Conservation (phyloP, 257 asterid species). For the Parsonsia alboflavescens region DNA sequence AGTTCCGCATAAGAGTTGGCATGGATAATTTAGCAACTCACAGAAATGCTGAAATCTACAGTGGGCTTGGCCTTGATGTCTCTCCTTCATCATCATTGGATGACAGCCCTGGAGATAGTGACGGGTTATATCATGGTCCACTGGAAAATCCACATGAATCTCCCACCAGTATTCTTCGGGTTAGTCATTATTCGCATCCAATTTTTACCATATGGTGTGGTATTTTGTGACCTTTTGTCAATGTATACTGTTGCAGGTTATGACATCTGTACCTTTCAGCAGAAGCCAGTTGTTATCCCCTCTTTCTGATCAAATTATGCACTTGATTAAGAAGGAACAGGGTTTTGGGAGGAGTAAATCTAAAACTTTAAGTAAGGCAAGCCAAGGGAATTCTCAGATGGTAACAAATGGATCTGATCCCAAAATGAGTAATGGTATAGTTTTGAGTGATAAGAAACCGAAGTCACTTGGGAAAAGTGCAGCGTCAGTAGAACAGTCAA, state of each 20-base stretch:
- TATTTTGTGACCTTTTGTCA: slow-evolving; percentile 13
- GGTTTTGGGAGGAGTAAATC: slow-evolving; percentile 40
- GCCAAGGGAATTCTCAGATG: slow-evolving; percentile 31
- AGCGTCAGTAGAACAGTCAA: slow-evolving; percentile 23
- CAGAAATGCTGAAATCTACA: slow-evolving; percentile 80
- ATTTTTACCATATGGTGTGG: not conserved
- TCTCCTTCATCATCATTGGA: slow-evolving; percentile 88
- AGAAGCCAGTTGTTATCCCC: slow-evolving; percentile 65
- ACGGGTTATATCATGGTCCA: slow-evolving; percentile 39
- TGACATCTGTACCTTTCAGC: slow-evolving; percentile 59
- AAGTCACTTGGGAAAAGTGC: slow-evolving; percentile 34
- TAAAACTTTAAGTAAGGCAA: slow-evolving; percentile 29
- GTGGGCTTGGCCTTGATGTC: slow-evolving; percentile 91
- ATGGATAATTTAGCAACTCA: slow-evolving; percentile 56
- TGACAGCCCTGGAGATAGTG: slow-evolving; percentile 61
- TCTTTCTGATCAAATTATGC: slow-evolving; percentile 55
- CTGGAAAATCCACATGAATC: slow-evolving; percentile 56
- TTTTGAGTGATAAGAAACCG: slow-evolving; percentile 35
- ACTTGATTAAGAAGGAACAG: slow-evolving; percentile 41
- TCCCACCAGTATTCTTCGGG: slow-evolving; percentile 93
- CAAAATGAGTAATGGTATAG: slow-evolving; percentile 41
- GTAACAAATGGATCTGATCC: slow-evolving; percentile 47
- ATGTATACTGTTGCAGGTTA: slow-evolving; percentile 53
- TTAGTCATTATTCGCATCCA: slow-evolving; percentile 28
- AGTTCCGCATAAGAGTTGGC: slow-evolving; percentile 89